phyloP scores from a whole-genome alignment of 1,284 basidiomycete genomes.

The Ganoderma multipileum region DNA sequence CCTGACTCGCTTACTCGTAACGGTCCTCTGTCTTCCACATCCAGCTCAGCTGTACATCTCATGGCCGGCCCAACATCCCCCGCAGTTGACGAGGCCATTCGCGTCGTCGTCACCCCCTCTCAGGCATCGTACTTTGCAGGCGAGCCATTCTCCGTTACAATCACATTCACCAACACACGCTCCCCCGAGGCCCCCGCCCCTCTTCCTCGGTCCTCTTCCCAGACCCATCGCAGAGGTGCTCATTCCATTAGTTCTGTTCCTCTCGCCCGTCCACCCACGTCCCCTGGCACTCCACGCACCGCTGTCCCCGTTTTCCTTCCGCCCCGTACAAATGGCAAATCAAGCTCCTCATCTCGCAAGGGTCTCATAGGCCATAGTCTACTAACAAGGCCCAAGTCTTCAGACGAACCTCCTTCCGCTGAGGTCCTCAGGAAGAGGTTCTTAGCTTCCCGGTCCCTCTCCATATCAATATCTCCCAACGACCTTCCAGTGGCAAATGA shows the following conservation, averaged over 20 bases:
- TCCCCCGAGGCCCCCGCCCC: constrained; percentile 40
- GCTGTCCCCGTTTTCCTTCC: constrained; percentile 38
- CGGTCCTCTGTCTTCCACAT: background rate
- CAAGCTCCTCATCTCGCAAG: constrained; percentile 33
- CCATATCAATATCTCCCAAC: constrained; percentile 57
- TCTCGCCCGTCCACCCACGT: constrained; percentile 77
- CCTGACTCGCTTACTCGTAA: background rate
- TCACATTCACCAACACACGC: constrained; percentile 88
- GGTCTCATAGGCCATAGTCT: constrained; percentile 39
- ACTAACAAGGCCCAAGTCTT: constrained; percentile 31
- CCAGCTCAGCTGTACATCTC: background rate
- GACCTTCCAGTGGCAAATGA: constrained; percentile 42
- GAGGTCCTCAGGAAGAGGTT: constrained; percentile 55
- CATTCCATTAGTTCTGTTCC: constrained; percentile 82
- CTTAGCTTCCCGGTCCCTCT: constrained; percentile 58
- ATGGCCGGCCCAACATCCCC: constrained; percentile 25
- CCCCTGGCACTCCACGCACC: constrained; percentile 68
- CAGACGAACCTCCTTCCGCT: constrained; percentile 49
- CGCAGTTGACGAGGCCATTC: constrained; percentile 48
- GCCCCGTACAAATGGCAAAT: constrained; percentile 28
- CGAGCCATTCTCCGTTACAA: constrained; percentile 83
- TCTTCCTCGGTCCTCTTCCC: constrained; percentile 37
- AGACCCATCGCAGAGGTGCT: constrained; percentile 66
- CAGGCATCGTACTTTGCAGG: constrained; percentile 94
- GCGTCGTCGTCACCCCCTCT: constrained; percentile 75